Conservation (phyloP, 495 filamentous ascomycete genomes). For the Gamarada debralockiae region DNA sequence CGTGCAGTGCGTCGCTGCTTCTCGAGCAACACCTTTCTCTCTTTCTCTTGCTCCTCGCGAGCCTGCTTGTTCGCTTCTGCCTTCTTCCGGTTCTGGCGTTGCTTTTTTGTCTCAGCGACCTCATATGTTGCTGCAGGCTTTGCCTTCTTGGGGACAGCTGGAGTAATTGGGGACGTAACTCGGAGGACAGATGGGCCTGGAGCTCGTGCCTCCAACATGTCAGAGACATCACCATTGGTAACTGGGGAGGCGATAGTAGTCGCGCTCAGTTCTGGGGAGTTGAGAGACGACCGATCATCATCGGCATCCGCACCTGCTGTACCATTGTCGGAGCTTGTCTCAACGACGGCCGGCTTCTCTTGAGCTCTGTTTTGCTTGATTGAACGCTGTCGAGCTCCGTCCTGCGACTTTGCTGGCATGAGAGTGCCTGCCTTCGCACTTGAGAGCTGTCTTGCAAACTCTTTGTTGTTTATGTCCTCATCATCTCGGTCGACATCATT, state of each 20-base stretch:
- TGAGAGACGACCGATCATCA: slow-evolving; percentile 66
- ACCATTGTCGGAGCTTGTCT: slow-evolving; percentile 30
- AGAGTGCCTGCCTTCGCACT: slow-evolving; percentile 61
- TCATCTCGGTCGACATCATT: slow-evolving; percentile 36
- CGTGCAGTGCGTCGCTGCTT: slow-evolving; percentile 77
- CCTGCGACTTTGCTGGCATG: slow-evolving; percentile 49
- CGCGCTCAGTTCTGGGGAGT: slow-evolving; percentile 56
- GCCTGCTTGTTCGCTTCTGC: slow-evolving; percentile 66
- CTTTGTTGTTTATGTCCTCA: slow-evolving; percentile 60
- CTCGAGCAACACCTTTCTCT: slow-evolving; percentile 67
- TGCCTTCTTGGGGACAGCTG: slow-evolving; percentile 57
- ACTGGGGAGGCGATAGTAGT: slow-evolving; percentile 34
- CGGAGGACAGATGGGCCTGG: slow-evolving; percentile 72
- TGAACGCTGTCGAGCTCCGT: slow-evolving; percentile 37
- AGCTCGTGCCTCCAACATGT: slow-evolving; percentile 78
- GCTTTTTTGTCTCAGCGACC: slow-evolving; percentile 78
- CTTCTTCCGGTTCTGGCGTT: slow-evolving; percentile 82
- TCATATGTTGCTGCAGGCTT: slow-evolving; percentile 50
- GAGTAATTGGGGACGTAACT: slow-evolving; percentile 61
- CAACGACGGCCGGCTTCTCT: slow-evolving; percentile 27
- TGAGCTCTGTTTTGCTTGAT: slow-evolving; percentile 52
- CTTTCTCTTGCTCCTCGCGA: slow-evolving; percentile 69
- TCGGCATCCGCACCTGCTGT: slow-evolving; percentile 74
- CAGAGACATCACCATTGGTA: slow-evolving; percentile 59
- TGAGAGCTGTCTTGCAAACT: slow-evolving; percentile 68